Base-by-base conservation (phyloP, 2,329 filamentous ascomycete genomes). In the Claviceps sorghi region DNA sequence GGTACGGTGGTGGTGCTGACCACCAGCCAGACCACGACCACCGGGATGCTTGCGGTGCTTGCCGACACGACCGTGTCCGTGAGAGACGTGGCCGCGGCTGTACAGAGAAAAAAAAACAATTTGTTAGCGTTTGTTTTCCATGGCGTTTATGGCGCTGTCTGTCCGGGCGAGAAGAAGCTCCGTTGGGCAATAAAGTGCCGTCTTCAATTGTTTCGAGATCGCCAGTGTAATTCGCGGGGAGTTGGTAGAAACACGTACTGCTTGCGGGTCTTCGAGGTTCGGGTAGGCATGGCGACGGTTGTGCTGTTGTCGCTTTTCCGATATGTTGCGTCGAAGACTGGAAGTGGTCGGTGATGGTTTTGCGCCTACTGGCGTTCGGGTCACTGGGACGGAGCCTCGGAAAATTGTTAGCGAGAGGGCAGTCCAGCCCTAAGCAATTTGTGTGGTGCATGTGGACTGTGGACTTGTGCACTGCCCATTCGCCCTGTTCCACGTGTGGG, bases 11-110 rank as follows among this genome's bases (percentile, higher is more conserved):
- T 98, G 93, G 80, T 98, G 93, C 79, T 96, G 88, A 82, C 90
- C 91, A 94, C 93, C 91, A 72, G 93, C 93, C 77, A 85, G 78
- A 84, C 81, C 81, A 87, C 87, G 78, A 80, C 81, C 81, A 83
- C 81, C 81, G 64, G 80, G 82, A 65, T 84, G 81, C 84, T 98
- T 97, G 72, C 93, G 81, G 86, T 96, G 90, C 86, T 97, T 97
- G 74, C 93, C 93, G 72, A 97, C 75, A 83, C 91, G 91, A 80
- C 93, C 91, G 76, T 97, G 84, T 81, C 93, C 93, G 81, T 89
- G 88, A 70, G 87, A 94, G 72, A 98, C 93, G 79, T 98, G 88
- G 75, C 91, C 91, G 80, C 91, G 89, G 80, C 85, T 89, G 70
- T 66, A 51, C 59, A n/a, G n/a, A n/a, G 61, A 56, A 42, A 13